Percentiles rank a stretch among this genome's conserved stretches.
Evolutionary conservation across 1,284 basidiomycete species (phyloP).

Genomic region (Melampsora larici-populina): DNA sequence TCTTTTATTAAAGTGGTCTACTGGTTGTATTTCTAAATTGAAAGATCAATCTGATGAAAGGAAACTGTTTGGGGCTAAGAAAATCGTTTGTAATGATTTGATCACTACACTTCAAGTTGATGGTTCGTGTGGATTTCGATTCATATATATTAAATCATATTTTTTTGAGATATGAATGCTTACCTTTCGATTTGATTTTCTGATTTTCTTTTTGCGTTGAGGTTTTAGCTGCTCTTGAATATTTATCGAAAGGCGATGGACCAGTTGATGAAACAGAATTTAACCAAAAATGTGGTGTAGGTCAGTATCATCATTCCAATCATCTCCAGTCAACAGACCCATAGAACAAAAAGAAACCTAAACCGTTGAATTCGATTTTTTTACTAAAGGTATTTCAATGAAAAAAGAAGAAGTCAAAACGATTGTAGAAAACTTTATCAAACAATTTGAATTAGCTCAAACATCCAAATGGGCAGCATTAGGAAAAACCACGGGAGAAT

Average conservation of each 20-base stretch:
- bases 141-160: neutral
- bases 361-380: too few relatives aligned
- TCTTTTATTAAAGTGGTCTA: slow-evolving; percentile 33
- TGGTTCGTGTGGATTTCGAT: slow-evolving; percentile 6
- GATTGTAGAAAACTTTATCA: slow-evolving; percentile 19
- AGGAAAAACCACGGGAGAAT: slow-evolving; percentile 46
- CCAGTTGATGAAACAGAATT: slow-evolving; percentile 11
- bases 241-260: slow-evolving; percentile 19
- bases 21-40: slow-evolving; percentile 14
- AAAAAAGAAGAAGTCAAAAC: slow-evolving; percentile 19
- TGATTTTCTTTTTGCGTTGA: neutral
- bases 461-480: slow-evolving; percentile 16
- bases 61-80: slow-evolving; percentile 13
- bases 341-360: neutral
- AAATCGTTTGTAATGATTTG: slow-evolving; percentile 26
- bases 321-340: neutral
- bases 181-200: neutral
- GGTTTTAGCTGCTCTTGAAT: slow-evolving; percentile 27
- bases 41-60: slow-evolving; percentile 13
- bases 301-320: slow-evolving; percentile 5
- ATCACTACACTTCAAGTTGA: slow-evolving; percentile 24
- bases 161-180: neutral
- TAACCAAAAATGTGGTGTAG: slow-evolving; percentile 34
- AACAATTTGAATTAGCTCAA: slow-evolving; percentile 5
- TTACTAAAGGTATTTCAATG: slow-evolving; percentile 21